A percentile compares a stretch with the other conserved stretches of the same genome.
phyloP scores from a whole-genome alignment of 345 rosid species.

The Excoecaria agallocha region DNA sequence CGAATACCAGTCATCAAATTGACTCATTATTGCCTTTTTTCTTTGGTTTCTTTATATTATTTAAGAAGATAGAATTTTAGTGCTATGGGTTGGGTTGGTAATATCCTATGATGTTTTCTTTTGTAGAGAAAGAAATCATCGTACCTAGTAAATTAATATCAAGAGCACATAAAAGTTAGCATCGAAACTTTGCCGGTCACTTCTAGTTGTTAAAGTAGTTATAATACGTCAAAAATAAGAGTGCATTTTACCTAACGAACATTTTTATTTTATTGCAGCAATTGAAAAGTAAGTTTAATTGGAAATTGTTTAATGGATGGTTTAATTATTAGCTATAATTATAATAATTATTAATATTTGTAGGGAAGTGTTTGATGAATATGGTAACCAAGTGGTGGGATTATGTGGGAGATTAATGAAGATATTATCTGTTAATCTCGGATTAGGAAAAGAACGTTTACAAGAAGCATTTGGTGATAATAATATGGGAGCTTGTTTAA shows the following conservation, averaged over 20 bases:
- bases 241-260: neutral
- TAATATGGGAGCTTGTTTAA: conserved; percentile 64
- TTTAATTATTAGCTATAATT: too few relatives aligned
- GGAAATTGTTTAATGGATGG: too few relatives aligned
- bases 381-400: conserved; percentile 54
- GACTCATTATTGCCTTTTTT: too few relatives aligned
- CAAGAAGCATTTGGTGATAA: conserved; percentile 78
- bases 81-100: too few relatives aligned
- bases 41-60: too few relatives aligned
- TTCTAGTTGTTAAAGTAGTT: neutral
- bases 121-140: neutral
- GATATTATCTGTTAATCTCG: conserved; percentile 64
- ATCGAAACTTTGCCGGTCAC: conserved; percentile 7
- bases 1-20: too few relatives aligned
- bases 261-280: neutral
- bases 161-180: too few relatives aligned
- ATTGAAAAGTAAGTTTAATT: too few relatives aligned
- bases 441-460: conserved; percentile 46
- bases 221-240: neutral
- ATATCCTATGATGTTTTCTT: neutral
- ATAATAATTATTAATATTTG: neutral
- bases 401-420: conserved; percentile 67
- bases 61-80: too few relatives aligned
- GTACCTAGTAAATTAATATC: conserved; percentile 4
- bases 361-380: conserved; percentile 76